These are phyloP conservation scores for Metarhizium guizhouense DNA, from an alignment of 2,329 filamentous ascomycete genomes.

Conservation along the genomic window DNA sequence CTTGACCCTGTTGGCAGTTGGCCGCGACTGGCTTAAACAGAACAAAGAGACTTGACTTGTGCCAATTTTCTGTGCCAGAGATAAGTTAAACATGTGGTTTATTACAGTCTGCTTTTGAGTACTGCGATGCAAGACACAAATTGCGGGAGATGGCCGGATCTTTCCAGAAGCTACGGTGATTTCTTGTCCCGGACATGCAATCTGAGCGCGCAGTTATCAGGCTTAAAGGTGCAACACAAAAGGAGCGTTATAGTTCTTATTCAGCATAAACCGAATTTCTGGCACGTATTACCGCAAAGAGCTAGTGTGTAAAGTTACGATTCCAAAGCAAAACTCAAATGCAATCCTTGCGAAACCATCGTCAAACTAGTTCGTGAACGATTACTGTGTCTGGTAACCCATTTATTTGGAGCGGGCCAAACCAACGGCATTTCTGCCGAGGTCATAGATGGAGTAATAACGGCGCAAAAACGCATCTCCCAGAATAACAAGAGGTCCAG, in stretches of 20 bases:
- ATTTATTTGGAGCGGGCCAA: slow-evolving; percentile 70
- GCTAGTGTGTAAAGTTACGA: neutral
- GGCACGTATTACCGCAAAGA: neutral
- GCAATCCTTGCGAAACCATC: neutral
- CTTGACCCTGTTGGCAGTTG: too few species aligned
- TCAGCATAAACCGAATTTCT: neutral
- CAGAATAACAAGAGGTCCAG: slow-evolving; percentile 87
- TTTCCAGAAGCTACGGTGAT: neutral
- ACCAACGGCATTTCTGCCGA: slow-evolving; percentile 80
- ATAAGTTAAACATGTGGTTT: too few species aligned
- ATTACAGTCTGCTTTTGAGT: too few species aligned
- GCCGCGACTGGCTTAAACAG: too few species aligned
- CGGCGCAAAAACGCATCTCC: slow-evolving; percentile 79
- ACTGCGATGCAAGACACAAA: too few species aligned
- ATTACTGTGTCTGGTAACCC: neutral
- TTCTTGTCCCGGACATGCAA: neutral
- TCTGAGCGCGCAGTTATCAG: neutral
- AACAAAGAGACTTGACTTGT: too few species aligned
- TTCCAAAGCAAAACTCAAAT: neutral
- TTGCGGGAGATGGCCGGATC: neutral
- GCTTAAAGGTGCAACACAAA: neutral
- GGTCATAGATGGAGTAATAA: slow-evolving; percentile 95
- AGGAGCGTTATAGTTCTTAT: neutral
- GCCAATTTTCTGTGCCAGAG: too few species aligned
- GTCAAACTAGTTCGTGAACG: neutral